Percentiles rank a stretch among this genome's conserved stretches.
These are phyloP conservation scores for Ceratonia siliqua DNA, from an alignment of 306 rosid species.

Conservation along the genomic window DNA sequence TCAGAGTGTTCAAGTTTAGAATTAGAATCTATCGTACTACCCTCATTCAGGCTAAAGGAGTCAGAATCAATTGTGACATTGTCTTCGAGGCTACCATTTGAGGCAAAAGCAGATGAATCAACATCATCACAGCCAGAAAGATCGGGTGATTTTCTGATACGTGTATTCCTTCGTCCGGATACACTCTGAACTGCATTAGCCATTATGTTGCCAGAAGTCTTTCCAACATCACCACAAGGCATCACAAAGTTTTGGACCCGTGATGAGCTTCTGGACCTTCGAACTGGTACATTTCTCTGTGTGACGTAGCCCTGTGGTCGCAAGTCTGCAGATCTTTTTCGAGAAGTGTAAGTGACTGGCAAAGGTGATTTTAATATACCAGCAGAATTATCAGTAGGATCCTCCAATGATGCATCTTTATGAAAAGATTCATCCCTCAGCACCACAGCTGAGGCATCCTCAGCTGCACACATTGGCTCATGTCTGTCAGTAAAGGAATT, in stretches of 20 bases:
- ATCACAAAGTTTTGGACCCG: slow-evolving; percentile 46
- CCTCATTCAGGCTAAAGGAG: slow-evolving; percentile 67
- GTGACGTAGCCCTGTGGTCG: slow-evolving; percentile 44
- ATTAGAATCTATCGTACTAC: slow-evolving; percentile 70
- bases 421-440: slow-evolving; percentile 43
- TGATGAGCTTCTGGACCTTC: slow-evolving; percentile 69
- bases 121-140: slow-evolving; percentile 61
- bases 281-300: slow-evolving; percentile 46
- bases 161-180: slow-evolving; percentile 48
- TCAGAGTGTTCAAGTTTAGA: slow-evolving; percentile 58
- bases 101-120: slow-evolving; percentile 56
- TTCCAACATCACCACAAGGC: slow-evolving; percentile 46
- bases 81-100: slow-evolving; percentile 70
- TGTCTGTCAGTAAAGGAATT: slow-evolving; percentile 43
- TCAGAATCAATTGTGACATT: slow-evolving; percentile 75
- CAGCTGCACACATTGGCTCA: slow-evolving; percentile 44
- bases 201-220: slow-evolving; percentile 37
- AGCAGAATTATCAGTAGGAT: slow-evolving; percentile 43
- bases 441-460: slow-evolving; percentile 52
- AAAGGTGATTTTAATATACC: slow-evolving; percentile 50
- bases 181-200: slow-evolving; percentile 49
- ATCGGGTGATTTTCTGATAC: slow-evolving; percentile 61
- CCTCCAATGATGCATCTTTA: slow-evolving; percentile 49
- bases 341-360: slow-evolving; percentile 51
- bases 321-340: slow-evolving; percentile 62